Percentiles rank a stretch among this genome's conserved stretches.
Conservation (phyloP, 176 grass and related monocot species). For the Musa beccarii region DNA sequence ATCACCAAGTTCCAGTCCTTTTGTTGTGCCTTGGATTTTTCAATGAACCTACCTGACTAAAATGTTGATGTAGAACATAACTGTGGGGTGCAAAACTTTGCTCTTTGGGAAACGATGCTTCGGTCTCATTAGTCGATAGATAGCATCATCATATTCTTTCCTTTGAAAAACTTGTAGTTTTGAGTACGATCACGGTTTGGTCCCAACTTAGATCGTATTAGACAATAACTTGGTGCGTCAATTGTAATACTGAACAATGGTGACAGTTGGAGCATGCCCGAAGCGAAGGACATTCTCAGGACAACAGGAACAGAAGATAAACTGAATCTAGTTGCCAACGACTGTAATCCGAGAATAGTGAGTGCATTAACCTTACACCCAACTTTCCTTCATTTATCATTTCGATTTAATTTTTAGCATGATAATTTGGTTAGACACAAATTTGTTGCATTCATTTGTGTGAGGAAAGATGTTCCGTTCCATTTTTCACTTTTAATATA, state of each 20-base stretch:
- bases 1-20: too few species aligned
- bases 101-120: too few species aligned
- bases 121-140: too few species aligned
- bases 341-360: constrained; percentile 12
- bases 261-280: constrained; percentile 23
- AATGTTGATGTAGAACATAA: too few species aligned
- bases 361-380: neutral
- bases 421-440: neutral
- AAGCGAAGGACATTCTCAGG: constrained; percentile 19
- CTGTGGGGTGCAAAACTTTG: too few species aligned
- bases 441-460: neutral
- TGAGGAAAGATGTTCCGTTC: too few species aligned
- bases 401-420: neutral
- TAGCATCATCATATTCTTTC: too few species aligned
- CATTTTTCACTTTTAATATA: neutral
- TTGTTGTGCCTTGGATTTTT: too few species aligned
- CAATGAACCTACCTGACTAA: too few species aligned
- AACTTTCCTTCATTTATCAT: neutral
- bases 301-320: constrained; percentile 10
- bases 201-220: too few species aligned
- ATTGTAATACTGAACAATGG: neutral
- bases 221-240: too few species aligned
- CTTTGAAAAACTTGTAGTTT: neutral
- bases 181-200: neutral
- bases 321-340: neutral